phyloP scores from a whole-genome alignment of 139 green algal species.

The Diplosphaera chodatii region DNA sequence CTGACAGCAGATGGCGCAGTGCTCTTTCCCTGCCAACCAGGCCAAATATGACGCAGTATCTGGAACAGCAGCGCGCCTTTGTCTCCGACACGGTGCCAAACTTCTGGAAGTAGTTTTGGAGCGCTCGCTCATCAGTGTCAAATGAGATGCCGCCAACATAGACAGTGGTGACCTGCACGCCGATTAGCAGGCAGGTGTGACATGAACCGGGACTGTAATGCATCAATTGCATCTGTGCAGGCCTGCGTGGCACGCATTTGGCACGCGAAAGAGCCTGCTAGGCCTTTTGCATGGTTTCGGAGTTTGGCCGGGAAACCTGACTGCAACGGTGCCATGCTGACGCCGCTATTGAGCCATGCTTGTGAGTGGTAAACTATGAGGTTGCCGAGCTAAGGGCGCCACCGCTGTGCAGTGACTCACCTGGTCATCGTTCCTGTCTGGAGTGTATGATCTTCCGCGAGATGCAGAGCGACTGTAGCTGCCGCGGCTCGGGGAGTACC shows the following conservation, averaged over 20 bases:
- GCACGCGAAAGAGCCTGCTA: too few species aligned
- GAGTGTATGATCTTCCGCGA: not conserved
- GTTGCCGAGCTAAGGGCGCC: too few species aligned
- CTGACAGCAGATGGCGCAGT: too few species aligned
- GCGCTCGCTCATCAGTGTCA: conserved; percentile 10
- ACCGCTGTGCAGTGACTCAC: not conserved
- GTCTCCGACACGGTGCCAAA: conserved; percentile 9
- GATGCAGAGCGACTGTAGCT: not conserved
- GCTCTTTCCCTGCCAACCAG: too few species aligned
- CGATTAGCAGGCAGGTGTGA: too few species aligned
- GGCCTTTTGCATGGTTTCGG: not conserved
- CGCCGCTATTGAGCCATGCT: too few species aligned
- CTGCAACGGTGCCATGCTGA: too few species aligned
- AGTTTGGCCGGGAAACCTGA: not conserved
- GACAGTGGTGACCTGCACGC: conserved; percentile 6
- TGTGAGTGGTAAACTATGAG: too few species aligned
- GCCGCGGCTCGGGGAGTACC: not conserved
- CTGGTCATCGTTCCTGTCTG: not conserved
- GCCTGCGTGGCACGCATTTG: too few species aligned
- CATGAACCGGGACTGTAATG: too few species aligned
- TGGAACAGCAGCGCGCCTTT: conserved; percentile 3
- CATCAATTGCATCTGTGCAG: too few species aligned
- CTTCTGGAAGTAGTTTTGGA: conserved; percentile 15
- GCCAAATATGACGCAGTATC: not conserved
- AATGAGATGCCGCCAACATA: conserved; percentile 15